A percentile compares a stretch with the other conserved stretches of the same genome.
Conservation (phyloP, 2,329 filamentous ascomycete species). For the Nectriaceae sp. region DNA sequence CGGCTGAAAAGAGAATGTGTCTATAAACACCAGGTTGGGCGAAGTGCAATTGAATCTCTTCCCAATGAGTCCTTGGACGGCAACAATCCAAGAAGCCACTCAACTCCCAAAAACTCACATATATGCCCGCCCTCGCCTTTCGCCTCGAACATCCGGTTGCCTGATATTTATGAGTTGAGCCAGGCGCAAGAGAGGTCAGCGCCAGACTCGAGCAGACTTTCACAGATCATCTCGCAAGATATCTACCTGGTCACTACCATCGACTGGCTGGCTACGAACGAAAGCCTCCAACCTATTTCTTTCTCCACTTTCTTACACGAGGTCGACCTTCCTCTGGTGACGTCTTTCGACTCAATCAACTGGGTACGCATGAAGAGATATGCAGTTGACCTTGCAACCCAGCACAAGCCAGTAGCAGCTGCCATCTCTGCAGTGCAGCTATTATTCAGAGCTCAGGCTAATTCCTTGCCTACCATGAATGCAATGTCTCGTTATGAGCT, state of each 20-base stretch:
- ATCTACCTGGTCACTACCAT: background rate
- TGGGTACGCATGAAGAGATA: constrained; percentile 7
- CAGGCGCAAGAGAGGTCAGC: background rate
- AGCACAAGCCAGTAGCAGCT: background rate
- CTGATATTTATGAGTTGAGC: constrained; percentile 1
- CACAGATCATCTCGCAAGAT: background rate
- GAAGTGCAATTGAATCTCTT: too few species aligned
- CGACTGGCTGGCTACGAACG: constrained; percentile 5
- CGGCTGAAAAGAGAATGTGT: constrained; percentile 7
- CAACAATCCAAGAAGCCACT: too few species aligned
- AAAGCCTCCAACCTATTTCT: constrained; percentile 2
- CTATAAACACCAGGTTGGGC: constrained; percentile 6
- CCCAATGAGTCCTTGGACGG: too few species aligned
- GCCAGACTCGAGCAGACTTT: background rate
- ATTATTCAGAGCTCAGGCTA: constrained; percentile 7
- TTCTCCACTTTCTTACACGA: constrained; percentile 7
- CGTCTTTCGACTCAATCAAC: constrained; percentile 8
- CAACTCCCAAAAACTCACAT: too few species aligned
- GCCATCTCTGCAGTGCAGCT: constrained; percentile 1
- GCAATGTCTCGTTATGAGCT: constrained; percentile 5
- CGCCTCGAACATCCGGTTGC: too few species aligned
- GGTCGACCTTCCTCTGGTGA: constrained; percentile 9
- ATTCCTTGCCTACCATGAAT: constrained; percentile 5
- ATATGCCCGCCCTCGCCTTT: too few species aligned
- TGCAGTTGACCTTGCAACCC: constrained; percentile 2